Conservation (phyloP, 495 filamentous ascomycete species). For the Penicillium mononematosum region DNA sequence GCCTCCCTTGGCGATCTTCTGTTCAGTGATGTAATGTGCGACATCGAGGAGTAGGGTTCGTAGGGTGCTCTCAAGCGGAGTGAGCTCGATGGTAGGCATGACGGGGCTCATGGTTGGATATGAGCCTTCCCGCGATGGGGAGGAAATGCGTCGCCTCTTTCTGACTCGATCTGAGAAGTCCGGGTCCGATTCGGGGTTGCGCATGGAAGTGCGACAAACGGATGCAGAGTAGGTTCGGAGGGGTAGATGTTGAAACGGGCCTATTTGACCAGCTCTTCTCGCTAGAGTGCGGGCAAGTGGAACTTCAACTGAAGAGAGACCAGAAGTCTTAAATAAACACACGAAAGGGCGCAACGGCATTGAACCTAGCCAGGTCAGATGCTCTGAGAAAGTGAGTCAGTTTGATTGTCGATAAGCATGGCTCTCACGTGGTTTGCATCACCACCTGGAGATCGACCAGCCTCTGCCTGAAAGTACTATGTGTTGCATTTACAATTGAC, state of each 20-base stretch:
- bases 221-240: constrained; percentile 13
- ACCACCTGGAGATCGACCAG: constrained; percentile 13
- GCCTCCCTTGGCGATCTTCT: constrained; percentile 42
- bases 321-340: constrained; percentile 22
- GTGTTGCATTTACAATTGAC: constrained; percentile 4
- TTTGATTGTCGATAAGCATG: constrained; percentile 27
- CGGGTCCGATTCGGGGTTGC: constrained; percentile 21
- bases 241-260: constrained; percentile 12
- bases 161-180: constrained; percentile 26
- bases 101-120: constrained; percentile 26
- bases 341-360: constrained; percentile 25
- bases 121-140: constrained; percentile 14
- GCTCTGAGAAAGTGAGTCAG: constrained; percentile 16
- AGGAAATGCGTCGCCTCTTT: constrained; percentile 40
- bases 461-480: not conserved
- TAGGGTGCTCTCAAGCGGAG: constrained; percentile 63
- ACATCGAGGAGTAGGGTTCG: constrained; percentile 72
- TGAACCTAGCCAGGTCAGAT: constrained; percentile 13
- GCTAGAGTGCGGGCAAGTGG: constrained; percentile 20
- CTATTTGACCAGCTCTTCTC: constrained; percentile 14
- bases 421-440: constrained; percentile 32
- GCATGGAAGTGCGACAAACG: constrained; percentile 32
- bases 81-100: constrained; percentile 56
- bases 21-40: constrained; percentile 63
- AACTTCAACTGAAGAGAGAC: constrained; percentile 14